Evolutionary conservation across 2,329 filamentous ascomycete species (phyloP).

Genomic region (Claviceps cyperi): DNA sequence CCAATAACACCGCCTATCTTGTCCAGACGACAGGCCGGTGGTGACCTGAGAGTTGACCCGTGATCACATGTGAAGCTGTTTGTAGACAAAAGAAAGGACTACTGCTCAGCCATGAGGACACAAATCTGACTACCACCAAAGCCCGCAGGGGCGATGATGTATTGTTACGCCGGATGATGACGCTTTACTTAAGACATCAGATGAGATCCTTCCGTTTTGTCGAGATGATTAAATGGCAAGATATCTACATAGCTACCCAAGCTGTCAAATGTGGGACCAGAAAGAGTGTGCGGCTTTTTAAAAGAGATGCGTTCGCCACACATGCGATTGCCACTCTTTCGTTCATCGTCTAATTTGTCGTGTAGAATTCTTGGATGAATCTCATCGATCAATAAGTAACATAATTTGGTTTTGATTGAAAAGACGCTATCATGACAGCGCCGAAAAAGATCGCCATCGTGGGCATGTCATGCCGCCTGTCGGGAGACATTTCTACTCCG

Average conservation of each 20-base stretch:
- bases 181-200: not conserved
- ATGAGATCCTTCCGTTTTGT: not conserved
- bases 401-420: not conserved
- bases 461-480: slow-evolving; percentile 12
- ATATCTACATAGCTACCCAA: too few relatives aligned
- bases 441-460: slow-evolving; percentile 9
- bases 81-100: not conserved
- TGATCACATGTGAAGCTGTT: not conserved
- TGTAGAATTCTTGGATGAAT: too few relatives aligned
- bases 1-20: too few relatives aligned
- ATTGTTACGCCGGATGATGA: not conserved
- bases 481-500: slow-evolving; percentile 8
- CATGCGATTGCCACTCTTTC: not conserved
- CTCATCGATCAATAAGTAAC: not conserved
- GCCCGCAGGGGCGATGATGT: not conserved
- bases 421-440: slow-evolving; percentile 1
- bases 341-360: not conserved
- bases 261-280: not conserved
- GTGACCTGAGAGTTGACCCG: not conserved
- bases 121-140: not conserved
- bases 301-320: not conserved
- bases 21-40: not conserved
- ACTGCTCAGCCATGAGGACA: not conserved
- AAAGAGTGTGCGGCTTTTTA: not conserved
- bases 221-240: not conserved